Conservation (phyloP, 2,329 filamentous ascomycete species). For the Paramyrothecium roridum region DNA sequence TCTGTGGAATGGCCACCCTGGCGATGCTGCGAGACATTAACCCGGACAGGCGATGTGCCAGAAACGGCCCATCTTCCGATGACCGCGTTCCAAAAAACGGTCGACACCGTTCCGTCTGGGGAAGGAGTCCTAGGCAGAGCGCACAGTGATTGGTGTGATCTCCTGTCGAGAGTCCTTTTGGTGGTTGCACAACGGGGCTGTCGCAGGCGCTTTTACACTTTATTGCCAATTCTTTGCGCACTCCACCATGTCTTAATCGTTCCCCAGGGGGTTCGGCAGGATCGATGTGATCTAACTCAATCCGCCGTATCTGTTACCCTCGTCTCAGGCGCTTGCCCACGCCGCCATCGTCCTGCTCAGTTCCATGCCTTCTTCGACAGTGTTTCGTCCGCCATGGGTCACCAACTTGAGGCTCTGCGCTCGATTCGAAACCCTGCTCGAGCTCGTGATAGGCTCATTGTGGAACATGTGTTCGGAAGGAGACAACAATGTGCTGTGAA, state of each 20-base stretch:
- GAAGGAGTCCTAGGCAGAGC: neutral
- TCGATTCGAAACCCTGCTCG: neutral
- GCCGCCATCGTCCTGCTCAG: too few species aligned
- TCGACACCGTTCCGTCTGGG: neutral
- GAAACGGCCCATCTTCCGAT: neutral
- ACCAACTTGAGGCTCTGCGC: neutral
- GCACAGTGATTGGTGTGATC: neutral
- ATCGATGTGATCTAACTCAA: too few species aligned
- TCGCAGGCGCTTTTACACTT: neutral
- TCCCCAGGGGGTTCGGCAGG: too few species aligned
- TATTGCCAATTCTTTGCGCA: too few species aligned
- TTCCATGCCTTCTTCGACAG: too few species aligned
- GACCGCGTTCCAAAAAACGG: neutral
- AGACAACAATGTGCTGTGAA: neutral
- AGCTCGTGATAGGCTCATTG: neutral
- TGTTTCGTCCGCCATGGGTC: neutral
- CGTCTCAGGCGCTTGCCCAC: too few species aligned
- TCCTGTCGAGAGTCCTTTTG: neutral
- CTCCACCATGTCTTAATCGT: too few species aligned
- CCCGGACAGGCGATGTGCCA: neutral
- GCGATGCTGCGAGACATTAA: neutral
- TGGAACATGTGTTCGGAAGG: neutral
- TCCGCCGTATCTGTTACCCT: too few species aligned
- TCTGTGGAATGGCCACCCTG: neutral
- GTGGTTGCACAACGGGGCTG: neutral